Evolutionary conservation across 805 yeast species (phyloP).

Genomic region (Lipomyces yamanashiensis): DNA sequence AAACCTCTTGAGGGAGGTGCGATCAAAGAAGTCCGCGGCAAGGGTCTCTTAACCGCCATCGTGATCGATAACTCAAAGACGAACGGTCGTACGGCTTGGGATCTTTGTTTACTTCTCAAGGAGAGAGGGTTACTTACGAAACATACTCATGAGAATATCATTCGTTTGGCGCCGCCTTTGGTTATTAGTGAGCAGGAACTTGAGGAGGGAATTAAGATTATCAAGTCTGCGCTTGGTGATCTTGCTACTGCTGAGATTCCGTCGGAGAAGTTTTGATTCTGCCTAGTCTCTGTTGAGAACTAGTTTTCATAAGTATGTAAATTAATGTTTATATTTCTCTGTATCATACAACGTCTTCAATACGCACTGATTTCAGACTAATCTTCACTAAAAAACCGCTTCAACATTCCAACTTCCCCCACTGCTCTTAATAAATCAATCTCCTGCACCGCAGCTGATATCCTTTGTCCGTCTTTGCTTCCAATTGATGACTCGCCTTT

Average conservation of each 20-base stretch:
- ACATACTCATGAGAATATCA: slow-evolving; percentile 95
- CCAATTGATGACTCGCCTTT: slow-evolving; percentile 2
- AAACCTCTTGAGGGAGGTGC: slow-evolving; percentile 51
- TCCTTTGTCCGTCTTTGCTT: slow-evolving; percentile 9
- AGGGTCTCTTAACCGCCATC: slow-evolving; percentile 86
- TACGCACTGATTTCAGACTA: too few relatives aligned
- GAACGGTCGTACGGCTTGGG: slow-evolving; percentile 95
- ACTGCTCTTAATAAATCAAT: slow-evolving; percentile 39
- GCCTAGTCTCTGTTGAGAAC: background rate
- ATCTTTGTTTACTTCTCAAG: slow-evolving; percentile 86
- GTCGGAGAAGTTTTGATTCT: slow-evolving; percentile 12
- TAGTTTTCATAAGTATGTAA: background rate
- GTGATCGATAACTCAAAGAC: slow-evolving; percentile 85
- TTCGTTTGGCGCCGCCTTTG: slow-evolving; percentile 94
- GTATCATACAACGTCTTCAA: background rate
- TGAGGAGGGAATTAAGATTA: slow-evolving; percentile 76
- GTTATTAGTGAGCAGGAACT: slow-evolving; percentile 88
- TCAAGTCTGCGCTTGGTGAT: slow-evolving; percentile 61
- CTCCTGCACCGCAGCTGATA: slow-evolving; percentile 37
- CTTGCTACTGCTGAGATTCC: slow-evolving; percentile 41
- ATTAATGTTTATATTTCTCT: background rate
- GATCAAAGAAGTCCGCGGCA: slow-evolving; percentile 71
- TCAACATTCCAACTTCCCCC: slow-evolving; percentile 39
- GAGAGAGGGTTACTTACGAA: slow-evolving; percentile 78
- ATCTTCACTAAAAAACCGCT: slow-evolving; percentile 32